phyloP scores from a whole-genome alignment of 768 basidiomycete species.

The Mycena metata region DNA sequence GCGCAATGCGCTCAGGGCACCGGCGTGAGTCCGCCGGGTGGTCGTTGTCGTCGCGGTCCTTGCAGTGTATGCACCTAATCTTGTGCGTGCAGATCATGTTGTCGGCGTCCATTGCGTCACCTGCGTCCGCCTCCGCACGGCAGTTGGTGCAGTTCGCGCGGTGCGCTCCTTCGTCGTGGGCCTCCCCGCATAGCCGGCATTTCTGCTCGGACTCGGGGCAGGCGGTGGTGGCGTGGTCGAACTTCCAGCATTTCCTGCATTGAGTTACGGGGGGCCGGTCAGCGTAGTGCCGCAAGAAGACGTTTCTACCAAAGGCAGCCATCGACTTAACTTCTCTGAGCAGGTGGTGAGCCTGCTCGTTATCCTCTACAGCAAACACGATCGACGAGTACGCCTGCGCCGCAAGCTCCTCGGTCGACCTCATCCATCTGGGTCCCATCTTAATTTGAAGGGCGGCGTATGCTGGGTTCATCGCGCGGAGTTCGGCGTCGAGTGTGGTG shows the following conservation, averaged over 20 bases:
- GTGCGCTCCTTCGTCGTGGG: constrained; percentile 20
- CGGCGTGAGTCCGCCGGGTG: constrained; percentile 13
- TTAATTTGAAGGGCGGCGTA: neutral
- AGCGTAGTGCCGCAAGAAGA: constrained; percentile 7
- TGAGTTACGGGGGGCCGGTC: constrained; percentile 16
- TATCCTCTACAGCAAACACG: constrained; percentile 12
- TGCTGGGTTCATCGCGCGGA: constrained; percentile 8
- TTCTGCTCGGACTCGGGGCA: constrained; percentile 1
- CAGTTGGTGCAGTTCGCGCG: constrained; percentile 3
- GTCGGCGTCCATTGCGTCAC: constrained; percentile 10
- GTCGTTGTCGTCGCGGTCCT: neutral
- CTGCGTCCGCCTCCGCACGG: neutral
- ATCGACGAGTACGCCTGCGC: constrained; percentile 9
- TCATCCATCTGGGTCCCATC: constrained; percentile 1
- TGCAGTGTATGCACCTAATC: constrained; percentile 13
- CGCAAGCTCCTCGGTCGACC: neutral
- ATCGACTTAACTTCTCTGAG: constrained; percentile 22
- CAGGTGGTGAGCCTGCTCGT: constrained; percentile 8
- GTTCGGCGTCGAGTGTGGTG: neutral
- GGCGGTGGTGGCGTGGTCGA: neutral
- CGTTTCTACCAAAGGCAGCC: constrained; percentile 20
- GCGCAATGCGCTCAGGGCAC: constrained; percentile 18
- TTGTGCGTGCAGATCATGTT: neutral
- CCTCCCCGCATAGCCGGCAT: constrained; percentile 23
- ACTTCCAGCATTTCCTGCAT: constrained; percentile 23